Percentiles rank a stretch among this genome's conserved stretches.
Conservation (phyloP, 2,329 filamentous ascomycete genomes). For the Neocatenulostroma microsporum region DNA sequence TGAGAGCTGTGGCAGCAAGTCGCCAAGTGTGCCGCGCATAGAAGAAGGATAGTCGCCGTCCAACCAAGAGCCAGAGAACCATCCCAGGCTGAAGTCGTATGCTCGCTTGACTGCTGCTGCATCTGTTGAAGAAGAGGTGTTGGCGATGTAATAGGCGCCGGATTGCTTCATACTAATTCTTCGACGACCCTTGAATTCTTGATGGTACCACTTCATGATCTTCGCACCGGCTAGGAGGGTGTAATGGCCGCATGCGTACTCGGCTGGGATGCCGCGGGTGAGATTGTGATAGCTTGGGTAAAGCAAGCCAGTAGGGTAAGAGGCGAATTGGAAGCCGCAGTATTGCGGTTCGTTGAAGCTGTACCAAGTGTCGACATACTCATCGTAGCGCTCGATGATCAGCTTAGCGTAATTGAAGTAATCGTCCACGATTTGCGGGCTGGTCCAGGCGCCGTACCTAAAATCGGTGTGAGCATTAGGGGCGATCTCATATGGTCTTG, state of each 20-base stretch:
- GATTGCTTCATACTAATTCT: conserved; percentile 29
- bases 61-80: conserved; percentile 39
- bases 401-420: conserved; percentile 36
- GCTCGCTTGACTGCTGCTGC: conserved; percentile 28
- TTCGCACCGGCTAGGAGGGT: conserved; percentile 35
- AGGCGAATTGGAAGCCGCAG: background rate
- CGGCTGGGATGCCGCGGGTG: conserved; percentile 27
- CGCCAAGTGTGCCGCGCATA: conserved; percentile 30
- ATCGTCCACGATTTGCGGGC: conserved; percentile 30
- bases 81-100: conserved; percentile 35
- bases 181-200: no score
- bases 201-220: conserved; percentile 27
- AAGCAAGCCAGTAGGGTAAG: conserved; percentile 1
- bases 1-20: conserved; percentile 29
- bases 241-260: conserved; percentile 31
- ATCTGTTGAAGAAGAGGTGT: conserved; percentile 29
- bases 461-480: no score
- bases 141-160: conserved; percentile 32
- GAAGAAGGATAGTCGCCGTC: conserved; percentile 38
- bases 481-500: no score
- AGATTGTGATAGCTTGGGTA: conserved; percentile 11
- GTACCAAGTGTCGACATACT: conserved; percentile 34
- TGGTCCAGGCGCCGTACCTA: conserved; percentile 24
- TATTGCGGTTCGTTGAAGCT: conserved; percentile 36
- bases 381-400: conserved; percentile 32